Evolutionary conservation across 768 basidiomycete genomes (phyloP), one percentile per base, ranked within the genome.

Genomic region (Boletus subparvulus): DNA sequence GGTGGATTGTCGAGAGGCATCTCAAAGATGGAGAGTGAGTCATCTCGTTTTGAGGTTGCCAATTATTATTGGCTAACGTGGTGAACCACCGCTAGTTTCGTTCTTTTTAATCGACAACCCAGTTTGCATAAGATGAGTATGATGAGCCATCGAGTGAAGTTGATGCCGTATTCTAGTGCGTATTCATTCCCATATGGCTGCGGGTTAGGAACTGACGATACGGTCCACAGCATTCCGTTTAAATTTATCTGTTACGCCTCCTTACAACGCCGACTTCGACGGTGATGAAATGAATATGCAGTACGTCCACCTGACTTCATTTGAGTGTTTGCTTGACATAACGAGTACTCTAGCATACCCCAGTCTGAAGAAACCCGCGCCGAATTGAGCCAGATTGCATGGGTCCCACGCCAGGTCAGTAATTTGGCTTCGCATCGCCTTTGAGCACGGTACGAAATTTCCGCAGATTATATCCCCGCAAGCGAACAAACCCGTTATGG

Each of bases 261-360:
- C 97, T 0, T 98, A 99, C 76, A 98, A 99, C 66, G 97, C 97
- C 70, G 97, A 99, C 76, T 99, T 98, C 75, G 97, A 98, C 68
- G 97, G 97, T 63, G 97, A 98, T 68, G 97, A 99, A 73, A 99
- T 98, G 97, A 98, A 99, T 77, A 92, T 98, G 90, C 97, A 98
- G 94, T 96, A 83, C 47, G 92, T 87, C n/a, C 19, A 32, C 33
- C 19, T 7, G 36, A 17, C 24, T 46, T 30, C 5, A 30, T 52
- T n/a, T 46, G 8, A 41, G n/a, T 36, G 21, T 62, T 44, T 56
- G 45, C 46, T 52, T 54, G 28, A 60, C 54, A 43, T 17, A 56
- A 47, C 10, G 52, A 19, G n/a, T 56, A 33, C 57, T 49, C 36
- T 65, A 97, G 94, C 71, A 87, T 99, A 39, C 97, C 97, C 26